Percentiles rank a stretch among this genome's conserved stretches.
phyloP scores from a whole-genome alignment of 257 asterid species.

The Jaltomata sinuosa region DNA sequence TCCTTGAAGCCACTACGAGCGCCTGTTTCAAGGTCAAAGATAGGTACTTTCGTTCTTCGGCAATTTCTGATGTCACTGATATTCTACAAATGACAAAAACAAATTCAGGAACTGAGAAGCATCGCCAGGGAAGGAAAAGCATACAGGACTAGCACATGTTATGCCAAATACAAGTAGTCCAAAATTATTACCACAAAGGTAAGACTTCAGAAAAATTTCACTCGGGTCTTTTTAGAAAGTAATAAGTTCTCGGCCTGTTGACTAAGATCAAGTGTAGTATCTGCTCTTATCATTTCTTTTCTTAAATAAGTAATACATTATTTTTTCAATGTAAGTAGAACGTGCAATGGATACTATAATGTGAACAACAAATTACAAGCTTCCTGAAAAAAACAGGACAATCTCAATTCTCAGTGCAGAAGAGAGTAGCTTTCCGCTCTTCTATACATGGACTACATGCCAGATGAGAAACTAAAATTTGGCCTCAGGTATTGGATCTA shows the following conservation, averaged over 20 bases:
- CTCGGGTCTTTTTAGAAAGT: background rate
- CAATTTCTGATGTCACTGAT: conserved; percentile 68
- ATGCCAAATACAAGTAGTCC: background rate
- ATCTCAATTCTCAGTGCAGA: background rate
- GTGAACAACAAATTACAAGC: background rate
- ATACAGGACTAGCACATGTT: background rate
- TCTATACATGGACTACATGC: background rate
- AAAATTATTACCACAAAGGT: background rate
- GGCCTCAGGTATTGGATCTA: background rate
- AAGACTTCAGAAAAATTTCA: background rate
- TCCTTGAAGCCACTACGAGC: conserved; percentile 90
- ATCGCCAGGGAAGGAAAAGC: background rate
- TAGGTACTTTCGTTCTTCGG: conserved; percentile 75
- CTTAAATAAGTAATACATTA: background rate
- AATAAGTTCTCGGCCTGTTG: background rate
- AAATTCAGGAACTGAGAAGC: background rate
- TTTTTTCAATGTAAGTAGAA: background rate
- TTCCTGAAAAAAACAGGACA: background rate
- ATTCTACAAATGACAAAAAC: conserved; percentile 45
- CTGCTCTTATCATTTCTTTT: background rate
- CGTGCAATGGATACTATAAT: background rate
- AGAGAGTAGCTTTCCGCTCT: background rate
- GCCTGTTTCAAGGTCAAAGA: conserved; percentile 85
- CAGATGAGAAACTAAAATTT: background rate
- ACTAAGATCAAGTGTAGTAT: background rate